Evolutionary conservation across 2,329 filamentous ascomycete species (phyloP).

Genomic region (Metarhizium anisopliae): DNA sequence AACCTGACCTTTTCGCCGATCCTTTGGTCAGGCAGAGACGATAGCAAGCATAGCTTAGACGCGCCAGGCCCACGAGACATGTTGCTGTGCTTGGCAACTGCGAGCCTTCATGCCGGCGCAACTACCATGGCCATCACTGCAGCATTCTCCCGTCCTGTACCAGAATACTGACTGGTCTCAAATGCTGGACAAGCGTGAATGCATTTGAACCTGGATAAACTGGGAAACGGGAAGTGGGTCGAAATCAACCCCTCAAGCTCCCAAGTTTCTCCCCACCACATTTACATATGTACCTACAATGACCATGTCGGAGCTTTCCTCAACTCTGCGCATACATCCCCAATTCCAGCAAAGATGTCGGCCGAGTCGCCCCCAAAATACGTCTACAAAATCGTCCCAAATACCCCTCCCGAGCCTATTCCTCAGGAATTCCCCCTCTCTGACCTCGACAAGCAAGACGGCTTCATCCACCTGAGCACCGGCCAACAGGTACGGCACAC

Average conservation of each 20-base stretch:
- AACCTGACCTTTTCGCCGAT: slow-evolving; percentile 77
- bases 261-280: too few relatives aligned
- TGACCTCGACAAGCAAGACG: slow-evolving; percentile 49
- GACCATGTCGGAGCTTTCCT: too few relatives aligned
- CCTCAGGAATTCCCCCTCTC: slow-evolving; percentile 48
- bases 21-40: slow-evolving; percentile 42
- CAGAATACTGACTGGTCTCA: too few relatives aligned
- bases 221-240: too few relatives aligned
- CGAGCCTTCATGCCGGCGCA: neutral
- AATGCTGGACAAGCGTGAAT: neutral
- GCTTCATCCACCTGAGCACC: slow-evolving; percentile 53
- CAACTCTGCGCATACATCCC: too few relatives aligned
- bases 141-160: neutral
- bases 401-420: slow-evolving; percentile 42
- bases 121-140: neutral
- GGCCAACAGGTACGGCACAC: slow-evolving; percentile 37
- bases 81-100: neutral
- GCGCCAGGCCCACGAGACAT: slow-evolving; percentile 55
- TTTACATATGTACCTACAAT: too few relatives aligned
- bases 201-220: too few relatives aligned
- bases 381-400: slow-evolving; percentile 53
- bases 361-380: slow-evolving; percentile 24
- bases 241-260: too few relatives aligned
- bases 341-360: neutral
- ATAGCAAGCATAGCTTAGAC: slow-evolving; percentile 56